Conservation (phyloP, 1,139 yeast species). For the Pichia sp. region DNA sequence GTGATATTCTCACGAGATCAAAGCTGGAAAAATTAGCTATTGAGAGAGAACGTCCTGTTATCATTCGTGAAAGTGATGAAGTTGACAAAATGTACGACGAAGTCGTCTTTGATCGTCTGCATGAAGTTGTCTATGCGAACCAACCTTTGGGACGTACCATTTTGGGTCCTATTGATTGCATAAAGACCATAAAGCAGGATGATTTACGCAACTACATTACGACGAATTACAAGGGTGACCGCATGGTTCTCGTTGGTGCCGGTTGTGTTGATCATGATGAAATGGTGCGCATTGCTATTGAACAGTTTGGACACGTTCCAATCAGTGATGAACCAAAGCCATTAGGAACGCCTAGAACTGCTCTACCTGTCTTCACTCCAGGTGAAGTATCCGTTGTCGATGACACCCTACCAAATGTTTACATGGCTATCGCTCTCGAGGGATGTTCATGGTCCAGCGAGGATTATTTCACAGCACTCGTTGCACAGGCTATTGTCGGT, state of each 20-base stretch:
- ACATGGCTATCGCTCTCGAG: conserved; percentile 92
- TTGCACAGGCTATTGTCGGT: conserved; percentile 94
- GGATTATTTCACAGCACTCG: conserved; percentile 91
- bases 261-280: conserved; percentile 89
- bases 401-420: conserved; percentile 77
- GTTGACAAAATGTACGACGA: conserved; percentile 98
- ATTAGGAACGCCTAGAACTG: conserved; percentile 70
- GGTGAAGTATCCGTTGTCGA: conserved; percentile 85
- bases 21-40: conserved; percentile 77
- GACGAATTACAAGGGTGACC: conserved; percentile 87
- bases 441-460: conserved; percentile 98
- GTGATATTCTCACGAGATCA: conserved; percentile 85
- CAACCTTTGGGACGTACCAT: conserved; percentile 98
- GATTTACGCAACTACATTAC: conserved; percentile 77
- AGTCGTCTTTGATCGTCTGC: conserved; percentile 94
- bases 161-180: conserved; percentile 87
- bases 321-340: conserved; percentile 57
- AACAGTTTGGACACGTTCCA: conserved; percentile 70
- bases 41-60: conserved; percentile 93
- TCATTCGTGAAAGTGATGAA: conserved; percentile 93
- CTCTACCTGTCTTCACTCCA: conserved; percentile 74
- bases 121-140: conserved; percentile 81
- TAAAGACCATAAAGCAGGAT: conserved; percentile 65
- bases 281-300: conserved; percentile 67
- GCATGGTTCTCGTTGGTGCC: conserved; percentile 96